Evolutionary conservation across 2,329 filamentous ascomycete species (phyloP).

Genomic region (Aureobasidium pullulans): DNA sequence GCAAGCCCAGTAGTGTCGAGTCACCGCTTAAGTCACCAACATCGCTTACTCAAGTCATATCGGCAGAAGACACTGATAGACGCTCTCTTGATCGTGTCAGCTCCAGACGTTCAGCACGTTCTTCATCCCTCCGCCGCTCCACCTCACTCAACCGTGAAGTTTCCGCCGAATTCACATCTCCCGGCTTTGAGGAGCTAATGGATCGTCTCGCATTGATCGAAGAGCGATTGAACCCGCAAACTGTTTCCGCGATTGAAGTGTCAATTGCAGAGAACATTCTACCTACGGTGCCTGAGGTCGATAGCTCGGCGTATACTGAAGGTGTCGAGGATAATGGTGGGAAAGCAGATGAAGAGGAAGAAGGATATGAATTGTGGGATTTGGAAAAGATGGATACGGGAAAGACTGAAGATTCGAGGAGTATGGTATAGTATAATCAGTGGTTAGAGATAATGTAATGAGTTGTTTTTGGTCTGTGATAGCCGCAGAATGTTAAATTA

Average conservation of each 20-base stretch:
- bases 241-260: background rate
- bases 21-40: background rate
- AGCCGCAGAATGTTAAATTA: too few relatives aligned
- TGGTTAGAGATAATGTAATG: too few relatives aligned
- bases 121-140: background rate
- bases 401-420: slow-evolving; percentile 5
- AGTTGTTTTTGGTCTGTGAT: too few relatives aligned
- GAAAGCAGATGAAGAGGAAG: background rate
- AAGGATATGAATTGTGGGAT: background rate
- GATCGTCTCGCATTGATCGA: background rate
- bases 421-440: background rate
- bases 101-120: background rate
- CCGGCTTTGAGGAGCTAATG: slow-evolving; percentile 12
- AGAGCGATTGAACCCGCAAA: background rate
- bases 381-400: background rate
- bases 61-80: background rate
- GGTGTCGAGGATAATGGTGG: background rate
- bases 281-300: background rate
- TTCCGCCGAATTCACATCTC: background rate
- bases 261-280: background rate
- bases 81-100: background rate
- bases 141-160: background rate
- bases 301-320: background rate
- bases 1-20: too few relatives aligned
- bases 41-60: background rate